Percentiles rank a stretch among this genome's conserved stretches.
Evolutionary conservation across 345 rosid species (phyloP).

Genomic region (Draba incana): DNA sequence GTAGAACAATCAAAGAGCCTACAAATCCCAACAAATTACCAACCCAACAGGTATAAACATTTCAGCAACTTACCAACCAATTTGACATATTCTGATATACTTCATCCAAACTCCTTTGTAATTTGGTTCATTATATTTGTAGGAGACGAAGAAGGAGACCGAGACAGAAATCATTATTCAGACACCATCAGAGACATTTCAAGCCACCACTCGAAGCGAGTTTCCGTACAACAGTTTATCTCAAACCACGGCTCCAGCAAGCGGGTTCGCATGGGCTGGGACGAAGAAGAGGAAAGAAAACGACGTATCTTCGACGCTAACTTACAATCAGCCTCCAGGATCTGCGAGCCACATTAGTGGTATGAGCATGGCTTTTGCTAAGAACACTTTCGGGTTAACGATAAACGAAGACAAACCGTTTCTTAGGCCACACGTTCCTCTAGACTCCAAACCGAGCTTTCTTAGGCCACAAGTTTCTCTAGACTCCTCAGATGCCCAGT

Average conservation of each 20-base stretch:
- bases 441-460: conserved; percentile 32
- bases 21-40: conserved; percentile 37
- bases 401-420: conserved; percentile 40
- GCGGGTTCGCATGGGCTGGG: conserved; percentile 61
- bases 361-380: conserved; percentile 52
- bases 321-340: conserved; percentile 47
- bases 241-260: conserved; percentile 50
- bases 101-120: no score
- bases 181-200: conserved; percentile 50
- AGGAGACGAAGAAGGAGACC: conserved; percentile 50
- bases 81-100: not conserved
- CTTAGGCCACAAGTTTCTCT: conserved; percentile 44
- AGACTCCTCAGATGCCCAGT: conserved; percentile 29
- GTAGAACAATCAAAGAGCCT: conserved; percentile 45
- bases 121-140: conserved; percentile 12
- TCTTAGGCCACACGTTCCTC: conserved; percentile 43
- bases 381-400: conserved; percentile 42
- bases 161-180: conserved; percentile 38
- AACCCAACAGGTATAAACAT: conserved; percentile 44
- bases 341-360: conserved; percentile 54
- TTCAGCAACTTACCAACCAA: not conserved
- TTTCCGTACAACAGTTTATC: conserved; percentile 44
- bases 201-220: conserved; percentile 44
- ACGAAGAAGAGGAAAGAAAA: conserved; percentile 52
- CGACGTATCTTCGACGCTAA: conserved; percentile 51